A percentile compares a stretch with the other conserved stretches of the same genome.
phyloP scores from a whole-genome alignment of 805 yeast species.

The Sugiyamaella qingdaonensis region DNA sequence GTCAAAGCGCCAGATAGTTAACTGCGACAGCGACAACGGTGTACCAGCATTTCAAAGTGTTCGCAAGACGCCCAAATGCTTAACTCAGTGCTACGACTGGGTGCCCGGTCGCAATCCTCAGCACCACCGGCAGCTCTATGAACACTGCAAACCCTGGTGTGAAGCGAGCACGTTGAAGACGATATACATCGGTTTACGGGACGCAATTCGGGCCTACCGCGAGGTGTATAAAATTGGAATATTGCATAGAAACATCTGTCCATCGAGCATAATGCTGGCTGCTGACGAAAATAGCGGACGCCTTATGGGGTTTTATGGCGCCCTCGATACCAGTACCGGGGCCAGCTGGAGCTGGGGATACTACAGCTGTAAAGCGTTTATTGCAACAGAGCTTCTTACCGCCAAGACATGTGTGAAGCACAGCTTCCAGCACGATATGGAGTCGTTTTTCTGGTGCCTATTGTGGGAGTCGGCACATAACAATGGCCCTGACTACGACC shows the following conservation, averaged over 20 bases:
- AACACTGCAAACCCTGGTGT: conserved; percentile 6
- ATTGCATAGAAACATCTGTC: conserved; percentile 3
- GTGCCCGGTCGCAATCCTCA: neutral
- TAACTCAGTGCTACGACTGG: neutral
- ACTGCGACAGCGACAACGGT: conserved; percentile 3
- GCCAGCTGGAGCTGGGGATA: conserved; percentile 4
- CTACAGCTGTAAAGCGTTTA: neutral
- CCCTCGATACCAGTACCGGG: neutral
- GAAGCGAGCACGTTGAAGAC: neutral
- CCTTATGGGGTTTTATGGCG: conserved; percentile 3
- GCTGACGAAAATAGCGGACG: conserved; percentile 3
- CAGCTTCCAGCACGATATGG: conserved; percentile 8
- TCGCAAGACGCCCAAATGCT: conserved; percentile 1
- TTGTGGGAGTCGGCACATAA: conserved; percentile 7
- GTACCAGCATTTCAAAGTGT: neutral
- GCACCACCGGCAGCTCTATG: conserved; percentile 5
- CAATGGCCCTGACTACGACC: conserved; percentile 1
- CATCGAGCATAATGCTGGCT: conserved; percentile 3
- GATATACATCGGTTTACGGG: conserved; percentile 6
- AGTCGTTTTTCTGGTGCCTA: conserved; percentile 8
- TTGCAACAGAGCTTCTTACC: conserved; percentile 3
- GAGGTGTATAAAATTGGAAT: neutral
- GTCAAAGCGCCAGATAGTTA: neutral
- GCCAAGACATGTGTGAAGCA: neutral
- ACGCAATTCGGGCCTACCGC: conserved; percentile 1